Base-by-base conservation (phyloP, 306 rosid genomes). In the Ziziphus jujuba region DNA sequence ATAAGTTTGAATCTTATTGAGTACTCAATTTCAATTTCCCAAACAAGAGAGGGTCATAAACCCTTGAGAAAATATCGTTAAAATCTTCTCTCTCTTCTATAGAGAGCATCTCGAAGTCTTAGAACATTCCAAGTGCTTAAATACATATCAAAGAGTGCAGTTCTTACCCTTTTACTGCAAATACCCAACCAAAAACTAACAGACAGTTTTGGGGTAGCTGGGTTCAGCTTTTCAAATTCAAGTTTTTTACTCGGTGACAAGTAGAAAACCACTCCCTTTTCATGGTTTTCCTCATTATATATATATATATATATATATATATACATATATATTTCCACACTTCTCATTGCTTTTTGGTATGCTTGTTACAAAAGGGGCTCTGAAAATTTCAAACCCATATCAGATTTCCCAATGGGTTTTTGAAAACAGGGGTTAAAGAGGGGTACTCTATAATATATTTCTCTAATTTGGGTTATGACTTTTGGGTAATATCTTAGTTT, bases 41-140 rank as follows among this genome's bases (percentile, higher is more conserved):
- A 59, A 40, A 71, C 33, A 48, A 14, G 14, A 15, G 53, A 56
- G 52, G 63, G 40, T 49, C 74, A 52, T 71, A 66, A 62, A 49
- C 62, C 66, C 58, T 67, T 17, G 65, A 58, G 47, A 31, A 20
- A 36, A 35, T 28, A 6, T 31, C 11, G 13, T 59, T 21, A 59
- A 9, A 34, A 34, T 5, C 22, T 12, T 47, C 66, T 61, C 60
- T 65, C 34, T 56, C 34, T 48, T 36, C 13, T 21, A 65, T 72
- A 82, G 21, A 50, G 21, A 50, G 89, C 33, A 91, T 91, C 89
- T 73, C 63, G 71, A 76, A 65, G 78, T 80, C 70, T 56, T 77
- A 72, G 85, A 89, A 86, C 77, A 65, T 84, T 92, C 96, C 98
- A 92, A 86, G 31, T 22, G 65, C 45, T 74, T 44, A 58, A 79